Evolutionary conservation across 805 yeast genomes (phyloP), one percentile per base, ranked within the genome.

Genomic region (Novakomyces olei): DNA sequence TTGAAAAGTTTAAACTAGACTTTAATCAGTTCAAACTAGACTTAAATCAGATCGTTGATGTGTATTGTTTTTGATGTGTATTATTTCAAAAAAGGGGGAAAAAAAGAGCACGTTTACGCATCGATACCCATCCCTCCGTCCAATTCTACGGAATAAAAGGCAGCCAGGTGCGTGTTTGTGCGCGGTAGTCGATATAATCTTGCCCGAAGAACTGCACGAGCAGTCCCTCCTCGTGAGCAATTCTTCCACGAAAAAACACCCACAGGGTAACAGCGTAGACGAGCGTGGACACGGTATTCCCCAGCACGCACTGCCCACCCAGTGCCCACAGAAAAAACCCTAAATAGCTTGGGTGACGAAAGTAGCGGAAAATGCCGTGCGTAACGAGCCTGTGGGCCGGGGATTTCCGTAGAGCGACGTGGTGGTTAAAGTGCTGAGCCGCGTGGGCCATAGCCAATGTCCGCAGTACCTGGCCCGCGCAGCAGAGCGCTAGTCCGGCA

Each of bases 241-340:
- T 79, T 36, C 98, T 60, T 7, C 51, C 47, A 5, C 50, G 51
- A 57, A 88, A 88, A 46, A 88, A 88, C 22, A 50, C 44, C 65
- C 71, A 69, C 15, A 88, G 55, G 3, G 69, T 63, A n/a, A 51
- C 40, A 0, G 60, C 44, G 38, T 81, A 88, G 0, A 61, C 55
- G 1, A 58, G 31, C 2, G 66, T 44, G 1, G 80, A 60, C 0
- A 79, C 29, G 5, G 76, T 69, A 51, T 81, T 88, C 29, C 68
- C 52, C 36, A 85, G 51, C 37, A 73, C 40, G 29, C 88, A 16
- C 48, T 85, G 92, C 1, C 80, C 61, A 0, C 95, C 95, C 3
- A 83, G 41, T 9, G 91, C 85, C 95, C 96, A 88, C 67, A 80
- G 70, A 46, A 70, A 83, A 49, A 76, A 88, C 0, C 95, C 98